phyloP scores from a whole-genome alignment of 495 filamentous ascomycete genomes.

The Filosporella fistucella region DNA sequence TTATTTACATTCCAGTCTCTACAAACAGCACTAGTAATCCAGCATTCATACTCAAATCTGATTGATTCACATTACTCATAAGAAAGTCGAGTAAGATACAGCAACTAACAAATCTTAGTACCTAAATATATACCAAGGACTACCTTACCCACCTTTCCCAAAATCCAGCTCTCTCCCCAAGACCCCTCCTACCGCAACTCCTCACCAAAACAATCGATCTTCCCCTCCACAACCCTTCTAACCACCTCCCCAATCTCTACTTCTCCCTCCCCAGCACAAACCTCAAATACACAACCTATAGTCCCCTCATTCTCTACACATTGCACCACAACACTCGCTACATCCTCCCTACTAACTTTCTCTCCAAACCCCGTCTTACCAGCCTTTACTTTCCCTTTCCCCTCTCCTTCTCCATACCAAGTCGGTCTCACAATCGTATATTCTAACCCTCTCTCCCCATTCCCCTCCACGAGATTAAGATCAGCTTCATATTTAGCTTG shows the following conservation, averaged over 20 bases:
- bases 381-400: slow-evolving; percentile 25
- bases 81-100: too few relatives aligned
- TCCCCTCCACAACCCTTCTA: slow-evolving; percentile 11
- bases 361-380: slow-evolving; percentile 20
- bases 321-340: slow-evolving; percentile 27
- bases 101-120: too few relatives aligned
- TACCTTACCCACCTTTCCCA: background rate
- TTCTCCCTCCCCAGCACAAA: slow-evolving; percentile 28
- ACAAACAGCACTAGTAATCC: too few relatives aligned
- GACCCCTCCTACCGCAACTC: slow-evolving; percentile 7
- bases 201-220: slow-evolving; percentile 14
- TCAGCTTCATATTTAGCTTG: slow-evolving; percentile 29
- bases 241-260: slow-evolving; percentile 20
- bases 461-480: slow-evolving; percentile 25
- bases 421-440: slow-evolving; percentile 32
- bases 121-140: too few relatives aligned
- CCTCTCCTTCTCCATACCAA: slow-evolving; percentile 20
- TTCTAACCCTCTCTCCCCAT: slow-evolving; percentile 23
- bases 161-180: background rate
- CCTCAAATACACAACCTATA: slow-evolving; percentile 28
- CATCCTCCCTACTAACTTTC: slow-evolving; percentile 27
- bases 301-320: slow-evolving; percentile 28
- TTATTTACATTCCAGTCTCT: too few relatives aligned
- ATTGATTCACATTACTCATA: too few relatives aligned
- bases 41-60: too few relatives aligned